phyloP scores from a whole-genome alignment of 768 basidiomycete species.

The Tricholomella constricta region DNA sequence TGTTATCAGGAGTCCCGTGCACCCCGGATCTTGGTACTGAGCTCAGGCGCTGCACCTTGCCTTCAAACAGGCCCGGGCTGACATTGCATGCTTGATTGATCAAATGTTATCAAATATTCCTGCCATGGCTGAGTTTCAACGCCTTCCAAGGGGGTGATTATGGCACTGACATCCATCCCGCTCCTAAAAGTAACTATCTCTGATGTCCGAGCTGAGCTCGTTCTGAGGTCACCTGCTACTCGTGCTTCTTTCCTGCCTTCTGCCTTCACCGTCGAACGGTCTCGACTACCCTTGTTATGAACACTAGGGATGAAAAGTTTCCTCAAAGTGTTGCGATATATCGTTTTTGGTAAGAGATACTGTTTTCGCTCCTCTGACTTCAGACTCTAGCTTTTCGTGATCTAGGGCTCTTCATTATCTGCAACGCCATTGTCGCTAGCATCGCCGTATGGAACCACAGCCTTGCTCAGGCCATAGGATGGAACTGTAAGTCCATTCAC shows the following conservation, averaged over 20 bases:
- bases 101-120: conserved; percentile 2
- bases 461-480: conserved; percentile 38
- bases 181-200: background rate
- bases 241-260: background rate
- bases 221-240: background rate
- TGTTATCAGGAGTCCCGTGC: conserved; percentile 8
- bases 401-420: conserved; percentile 60
- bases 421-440: conserved; percentile 65
- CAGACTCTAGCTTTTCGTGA: background rate
- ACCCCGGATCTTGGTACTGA: conserved; percentile 10
- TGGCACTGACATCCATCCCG: background rate
- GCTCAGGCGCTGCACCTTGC: background rate
- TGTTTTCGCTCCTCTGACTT: background rate
- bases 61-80: no score
- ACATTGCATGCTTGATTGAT: no score
- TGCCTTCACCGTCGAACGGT: conserved; percentile 33
- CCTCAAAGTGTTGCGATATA: conserved; percentile 55
- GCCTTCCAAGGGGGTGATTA: background rate
- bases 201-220: conserved; percentile 7
- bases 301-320: conserved; percentile 41
- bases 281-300: conserved; percentile 28
- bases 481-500: conserved; percentile 39
- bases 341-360: conserved; percentile 55
- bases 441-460: conserved; percentile 72
- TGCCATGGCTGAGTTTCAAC: conserved; percentile 20